phyloP scores from a whole-genome alignment of 306 rosid species.

The Aeschynomene evenia region DNA sequence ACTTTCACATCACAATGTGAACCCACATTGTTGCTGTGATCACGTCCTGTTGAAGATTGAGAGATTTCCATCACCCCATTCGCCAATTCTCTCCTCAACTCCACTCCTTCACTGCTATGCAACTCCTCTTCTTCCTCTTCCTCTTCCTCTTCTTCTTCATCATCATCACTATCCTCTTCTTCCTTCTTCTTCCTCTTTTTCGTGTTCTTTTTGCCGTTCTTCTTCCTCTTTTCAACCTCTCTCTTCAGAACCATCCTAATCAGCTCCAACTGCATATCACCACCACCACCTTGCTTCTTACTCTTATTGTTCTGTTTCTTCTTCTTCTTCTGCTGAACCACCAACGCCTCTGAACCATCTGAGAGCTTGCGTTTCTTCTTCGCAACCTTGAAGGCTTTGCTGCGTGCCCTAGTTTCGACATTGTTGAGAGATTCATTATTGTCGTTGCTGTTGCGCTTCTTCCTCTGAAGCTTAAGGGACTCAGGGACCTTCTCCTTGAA shows the following conservation, averaged over 20 bases:
- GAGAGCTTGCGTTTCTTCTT: constrained; percentile 54
- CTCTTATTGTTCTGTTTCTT: too few species aligned
- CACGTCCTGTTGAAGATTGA: constrained; percentile 48
- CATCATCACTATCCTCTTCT: too few species aligned
- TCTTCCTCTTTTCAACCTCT: constrained; percentile 77
- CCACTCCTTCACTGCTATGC: constrained; percentile 43
- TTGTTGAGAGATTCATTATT: constrained; percentile 30
- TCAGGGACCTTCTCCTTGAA: constrained; percentile 88
- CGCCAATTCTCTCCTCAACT: constrained; percentile 76
- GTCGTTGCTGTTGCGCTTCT: constrained; percentile 35
- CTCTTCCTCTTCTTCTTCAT: constrained; percentile 8
- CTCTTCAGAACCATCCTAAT: constrained; percentile 81
- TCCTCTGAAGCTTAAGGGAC: constrained; percentile 74
- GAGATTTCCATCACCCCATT: constrained; percentile 95
- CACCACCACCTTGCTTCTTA: constrained; percentile 57
- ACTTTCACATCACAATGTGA: constrained; percentile 55
- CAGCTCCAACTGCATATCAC: constrained; percentile 71
- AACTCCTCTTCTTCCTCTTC: constrained; percentile 36
- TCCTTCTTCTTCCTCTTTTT: not conserved
- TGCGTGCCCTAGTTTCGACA: constrained; percentile 64
- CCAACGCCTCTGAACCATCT: constrained; percentile 43
- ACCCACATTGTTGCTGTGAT: constrained; percentile 58
- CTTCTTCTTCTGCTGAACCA: not conserved
- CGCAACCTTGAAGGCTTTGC: constrained; percentile 37
- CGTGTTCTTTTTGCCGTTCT: not conserved